Evolutionary conservation across 192 early-diverging fungal genomes (phyloP), one percentile per base, ranked within the genome.

Genomic region (Ambispora gerdemannii): DNA sequence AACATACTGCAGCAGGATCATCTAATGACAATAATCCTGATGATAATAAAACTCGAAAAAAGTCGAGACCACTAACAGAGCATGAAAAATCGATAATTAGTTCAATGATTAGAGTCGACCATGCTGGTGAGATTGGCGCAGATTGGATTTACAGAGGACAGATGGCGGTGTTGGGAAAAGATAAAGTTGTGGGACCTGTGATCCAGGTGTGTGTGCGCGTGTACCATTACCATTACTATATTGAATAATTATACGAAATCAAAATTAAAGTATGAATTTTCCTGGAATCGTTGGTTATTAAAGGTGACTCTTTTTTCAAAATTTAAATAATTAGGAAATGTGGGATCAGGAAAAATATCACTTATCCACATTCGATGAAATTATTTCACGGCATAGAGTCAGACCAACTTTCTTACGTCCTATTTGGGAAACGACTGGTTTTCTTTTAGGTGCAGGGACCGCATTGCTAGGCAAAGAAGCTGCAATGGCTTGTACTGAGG

Each of bases 401-500:
- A 86, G 96, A 0, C 96, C 96, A 0, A 91, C 93, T 15, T 69
- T 91, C 10, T 74, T 98, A 66, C 81, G 89, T 27, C 96, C 96
- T 0, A 33, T 96, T 19, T 96, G 94, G 88, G 92, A 93, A 43
- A 78, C 83, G 7, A 89, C 91, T 15, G 96, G 96, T 6, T 96
- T 87, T 68, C 81, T 89, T 1, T 74, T 98, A 11, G 96, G 96
- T 19, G 90, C 84, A 4, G 89, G 84, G 0, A 94, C 95, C 1
- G 96, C 93, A 2, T 62, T 94, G 55, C 75, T 98, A 72, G 96
- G 95, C n/a, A 90, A 92, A 67, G 91, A 94, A 68, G 94, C 94
- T 24, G 93, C 94, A 30, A 98, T 98, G 95, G 94, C 95, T n/a
- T 96, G 94, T 76, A 98, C 96, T 0, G 96, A 98, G 72, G 96